A percentile compares a stretch with the other conserved stretches of the same genome.
Conservation (phyloP, 306 rosid species). For the Vigna reflexopilosa region DNA sequence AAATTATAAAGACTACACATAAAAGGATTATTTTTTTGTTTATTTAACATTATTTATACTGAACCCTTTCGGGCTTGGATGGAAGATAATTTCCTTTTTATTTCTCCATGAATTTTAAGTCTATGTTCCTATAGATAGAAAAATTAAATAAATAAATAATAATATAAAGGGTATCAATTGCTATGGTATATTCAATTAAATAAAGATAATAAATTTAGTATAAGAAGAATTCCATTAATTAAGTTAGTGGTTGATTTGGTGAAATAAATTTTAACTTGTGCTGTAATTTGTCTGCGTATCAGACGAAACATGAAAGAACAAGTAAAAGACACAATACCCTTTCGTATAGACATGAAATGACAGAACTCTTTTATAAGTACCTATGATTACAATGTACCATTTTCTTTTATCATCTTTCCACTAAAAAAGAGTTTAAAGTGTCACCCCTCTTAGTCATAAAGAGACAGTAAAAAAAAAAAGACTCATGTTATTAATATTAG, state of each 20-base stretch:
- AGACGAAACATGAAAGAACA: slow-evolving; percentile 38
- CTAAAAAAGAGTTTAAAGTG: neutral
- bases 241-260: neutral
- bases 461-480: neutral
- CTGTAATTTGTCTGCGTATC: slow-evolving; percentile 13
- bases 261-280: slow-evolving; percentile 10
- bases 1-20: too few species aligned
- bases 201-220: too few species aligned
- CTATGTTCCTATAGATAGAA: too few species aligned
- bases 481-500: neutral
- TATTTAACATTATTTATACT: too few species aligned
- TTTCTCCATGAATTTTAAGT: too few species aligned
- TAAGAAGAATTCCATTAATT: too few species aligned
- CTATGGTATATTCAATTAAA: too few species aligned
- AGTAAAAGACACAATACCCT: slow-evolving; percentile 41
- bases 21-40: too few species aligned
- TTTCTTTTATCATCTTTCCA: neutral
- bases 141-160: too few species aligned
- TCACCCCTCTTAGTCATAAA: neutral
- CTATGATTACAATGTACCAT: slow-evolving; percentile 13
- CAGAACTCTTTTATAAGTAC: slow-evolving; percentile 16
- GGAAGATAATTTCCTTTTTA: too few species aligned
- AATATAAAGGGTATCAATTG: too few species aligned
- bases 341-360: slow-evolving; percentile 26
- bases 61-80: too few species aligned